These are phyloP conservation scores for Clavariopsis aquatica DNA, from an alignment of 495 filamentous ascomycete genomes.

Conservation along the genomic window DNA sequence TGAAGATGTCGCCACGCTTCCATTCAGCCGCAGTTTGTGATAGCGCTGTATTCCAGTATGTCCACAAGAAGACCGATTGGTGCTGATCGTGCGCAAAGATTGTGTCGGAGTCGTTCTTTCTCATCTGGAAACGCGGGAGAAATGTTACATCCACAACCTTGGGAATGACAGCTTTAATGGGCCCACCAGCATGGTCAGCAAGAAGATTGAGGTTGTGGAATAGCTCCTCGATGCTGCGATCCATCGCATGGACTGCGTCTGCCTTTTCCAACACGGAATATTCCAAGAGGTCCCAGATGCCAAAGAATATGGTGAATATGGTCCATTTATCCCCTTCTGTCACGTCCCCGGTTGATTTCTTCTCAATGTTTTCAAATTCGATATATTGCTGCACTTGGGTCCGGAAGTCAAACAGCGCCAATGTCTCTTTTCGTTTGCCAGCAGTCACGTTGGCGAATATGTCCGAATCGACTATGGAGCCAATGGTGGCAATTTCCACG, in stretches of 20 bases:
- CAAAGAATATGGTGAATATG: constrained; percentile 31
- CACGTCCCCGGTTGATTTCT: constrained; percentile 2
- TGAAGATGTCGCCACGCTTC: constrained; percentile 28
- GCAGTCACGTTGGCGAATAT: constrained; percentile 32
- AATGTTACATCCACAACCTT: constrained; percentile 32
- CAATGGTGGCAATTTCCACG: constrained; percentile 9
- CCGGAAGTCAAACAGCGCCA: constrained; percentile 30
- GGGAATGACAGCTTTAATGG: constrained; percentile 34
- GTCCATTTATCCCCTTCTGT: constrained; percentile 18
- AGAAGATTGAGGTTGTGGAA: constrained; percentile 30
- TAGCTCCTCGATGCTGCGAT: constrained; percentile 32
- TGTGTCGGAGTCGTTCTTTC: constrained; percentile 6
- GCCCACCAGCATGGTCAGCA: constrained; percentile 15
- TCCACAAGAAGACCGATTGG: constrained; percentile 30
- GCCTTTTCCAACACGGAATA: constrained; percentile 24
- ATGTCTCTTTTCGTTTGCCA: constrained; percentile 4
- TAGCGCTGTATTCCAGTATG: constrained; percentile 33
- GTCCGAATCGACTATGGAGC: constrained; percentile 26
- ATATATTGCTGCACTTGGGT: constrained; percentile 35
- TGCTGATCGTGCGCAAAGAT: constrained; percentile 29
- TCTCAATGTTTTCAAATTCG: constrained; percentile 23
- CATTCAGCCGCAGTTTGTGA: constrained; percentile 25
- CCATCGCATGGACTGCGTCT: constrained; percentile 27
- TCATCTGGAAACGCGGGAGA: constrained; percentile 31
- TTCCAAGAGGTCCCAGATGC: constrained; percentile 34